phyloP scores from a whole-genome alignment of 2,329 filamentous ascomycete species.

The Cyclaneusma minus region DNA sequence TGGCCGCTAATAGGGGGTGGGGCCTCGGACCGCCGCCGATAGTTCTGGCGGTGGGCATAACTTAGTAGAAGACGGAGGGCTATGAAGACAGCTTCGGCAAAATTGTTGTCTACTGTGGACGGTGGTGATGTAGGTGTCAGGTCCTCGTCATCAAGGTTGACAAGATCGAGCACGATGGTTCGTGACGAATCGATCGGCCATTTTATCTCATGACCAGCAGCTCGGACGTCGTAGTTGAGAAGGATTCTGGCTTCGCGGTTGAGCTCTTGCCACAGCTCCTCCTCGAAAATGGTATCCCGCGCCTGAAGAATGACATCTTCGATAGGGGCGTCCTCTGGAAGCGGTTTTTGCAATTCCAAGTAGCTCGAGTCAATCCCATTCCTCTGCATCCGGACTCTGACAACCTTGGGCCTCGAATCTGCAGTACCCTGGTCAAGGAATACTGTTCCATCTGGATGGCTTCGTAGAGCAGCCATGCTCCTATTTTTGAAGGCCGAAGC shows the following conservation, averaged over 20 bases:
- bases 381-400: slow-evolving; percentile 52
- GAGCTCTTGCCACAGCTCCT: slow-evolving; percentile 85
- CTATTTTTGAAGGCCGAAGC: slow-evolving; percentile 45
- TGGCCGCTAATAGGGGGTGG: slow-evolving; percentile 35
- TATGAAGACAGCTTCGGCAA: slow-evolving; percentile 52
- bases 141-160: slow-evolving; percentile 36
- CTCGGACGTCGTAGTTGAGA: slow-evolving; percentile 52
- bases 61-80: slow-evolving; percentile 62
- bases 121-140: slow-evolving; percentile 17
- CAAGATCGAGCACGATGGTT: slow-evolving; percentile 52
- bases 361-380: slow-evolving; percentile 42
- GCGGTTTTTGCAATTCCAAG: slow-evolving; percentile 32
- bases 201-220: slow-evolving; percentile 40
- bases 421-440: slow-evolving; percentile 46
- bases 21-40: slow-evolving; percentile 50
- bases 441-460: slow-evolving; percentile 59
- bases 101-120: slow-evolving; percentile 23
- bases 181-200: slow-evolving; percentile 36
- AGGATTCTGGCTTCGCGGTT: slow-evolving; percentile 65
- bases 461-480: slow-evolving; percentile 67
- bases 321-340: slow-evolving; percentile 41
- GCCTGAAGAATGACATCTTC: slow-evolving; percentile 59
- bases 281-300: slow-evolving; percentile 63
- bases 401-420: slow-evolving; percentile 34
- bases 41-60: slow-evolving; percentile 64